Conservation (phyloP, 2,329 filamentous ascomycete genomes). For the Talaromyces sp. region DNA sequence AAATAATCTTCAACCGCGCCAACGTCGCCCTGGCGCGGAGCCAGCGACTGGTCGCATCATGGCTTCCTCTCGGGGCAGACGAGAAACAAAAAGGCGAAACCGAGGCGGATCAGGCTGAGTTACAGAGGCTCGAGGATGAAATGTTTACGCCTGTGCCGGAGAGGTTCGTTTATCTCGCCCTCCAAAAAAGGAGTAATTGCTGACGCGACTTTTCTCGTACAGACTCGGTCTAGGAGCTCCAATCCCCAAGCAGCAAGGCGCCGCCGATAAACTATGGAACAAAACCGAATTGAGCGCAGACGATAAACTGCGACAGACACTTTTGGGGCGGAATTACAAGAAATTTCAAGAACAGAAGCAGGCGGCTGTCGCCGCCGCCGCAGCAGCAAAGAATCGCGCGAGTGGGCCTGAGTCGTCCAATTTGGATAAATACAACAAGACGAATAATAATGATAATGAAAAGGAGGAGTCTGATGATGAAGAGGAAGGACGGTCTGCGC, state of each 20-base stretch:
- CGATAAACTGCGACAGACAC: slow-evolving; percentile 41
- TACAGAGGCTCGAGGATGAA: slow-evolving; percentile 48
- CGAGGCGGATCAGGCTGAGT: slow-evolving; percentile 20
- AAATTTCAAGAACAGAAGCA: slow-evolving; percentile 39
- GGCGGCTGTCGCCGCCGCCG: slow-evolving; percentile 6
- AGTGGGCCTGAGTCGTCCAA: neutral
- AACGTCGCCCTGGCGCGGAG: slow-evolving; percentile 51
- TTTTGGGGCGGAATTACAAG: slow-evolving; percentile 40
- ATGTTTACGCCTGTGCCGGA: slow-evolving; percentile 51
- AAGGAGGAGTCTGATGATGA: slow-evolving; percentile 32
- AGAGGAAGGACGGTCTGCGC: slow-evolving; percentile 38
- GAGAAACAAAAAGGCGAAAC: slow-evolving; percentile 31
- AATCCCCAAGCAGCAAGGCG: slow-evolving; percentile 31
- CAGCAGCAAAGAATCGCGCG: neutral
- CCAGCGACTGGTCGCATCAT: slow-evolving; percentile 52
- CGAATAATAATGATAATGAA: neutral
- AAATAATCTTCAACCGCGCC: slow-evolving; percentile 52
- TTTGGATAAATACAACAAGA: neutral
- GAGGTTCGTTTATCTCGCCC: slow-evolving; percentile 33
- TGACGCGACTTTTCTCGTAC: neutral
- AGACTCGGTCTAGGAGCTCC: slow-evolving; percentile 47
- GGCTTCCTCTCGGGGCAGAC: slow-evolving; percentile 41
- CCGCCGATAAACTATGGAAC: slow-evolving; percentile 36
- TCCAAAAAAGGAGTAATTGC: neutral
- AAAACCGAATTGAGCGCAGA: slow-evolving; percentile 37